Evolutionary conservation across 768 basidiomycete genomes (phyloP).

Genomic region (Boletus sp.): DNA sequence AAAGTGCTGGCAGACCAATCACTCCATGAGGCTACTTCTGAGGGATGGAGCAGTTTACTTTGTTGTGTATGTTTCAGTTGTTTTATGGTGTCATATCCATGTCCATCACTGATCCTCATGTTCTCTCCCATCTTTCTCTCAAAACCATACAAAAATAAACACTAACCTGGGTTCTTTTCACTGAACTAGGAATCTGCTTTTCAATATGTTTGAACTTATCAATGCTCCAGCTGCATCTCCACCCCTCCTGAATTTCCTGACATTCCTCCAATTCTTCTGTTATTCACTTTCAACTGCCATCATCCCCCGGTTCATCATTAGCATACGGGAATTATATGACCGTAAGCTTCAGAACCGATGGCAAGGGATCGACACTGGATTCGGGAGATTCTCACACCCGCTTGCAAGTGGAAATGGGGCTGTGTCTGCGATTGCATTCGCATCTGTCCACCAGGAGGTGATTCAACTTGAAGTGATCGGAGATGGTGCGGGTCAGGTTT

Average conservation of each 20-base stretch:
- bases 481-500: not conserved
- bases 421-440: not conserved
- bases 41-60: not conserved
- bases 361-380: not conserved
- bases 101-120: not conserved
- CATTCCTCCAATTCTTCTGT: not conserved
- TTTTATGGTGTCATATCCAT: not conserved
- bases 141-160: not conserved
- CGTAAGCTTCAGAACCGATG: not conserved
- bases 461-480: not conserved
- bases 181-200: not conserved
- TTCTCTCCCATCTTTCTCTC: not conserved
- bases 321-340: not conserved
- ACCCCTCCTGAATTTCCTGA: not conserved
- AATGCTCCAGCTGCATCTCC: not conserved
- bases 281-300: not conserved
- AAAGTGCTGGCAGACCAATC: slow-evolving; percentile 5
- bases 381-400: not conserved
- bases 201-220: not conserved
- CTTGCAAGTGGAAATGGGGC: not conserved
- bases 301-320: not conserved
- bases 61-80: not conserved
- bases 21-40: not conserved
- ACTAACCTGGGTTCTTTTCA: not conserved
- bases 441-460: not conserved